Evolutionary conservation across 257 asterid species (phyloP).

Genomic region (Lavandula angustifolia): DNA sequence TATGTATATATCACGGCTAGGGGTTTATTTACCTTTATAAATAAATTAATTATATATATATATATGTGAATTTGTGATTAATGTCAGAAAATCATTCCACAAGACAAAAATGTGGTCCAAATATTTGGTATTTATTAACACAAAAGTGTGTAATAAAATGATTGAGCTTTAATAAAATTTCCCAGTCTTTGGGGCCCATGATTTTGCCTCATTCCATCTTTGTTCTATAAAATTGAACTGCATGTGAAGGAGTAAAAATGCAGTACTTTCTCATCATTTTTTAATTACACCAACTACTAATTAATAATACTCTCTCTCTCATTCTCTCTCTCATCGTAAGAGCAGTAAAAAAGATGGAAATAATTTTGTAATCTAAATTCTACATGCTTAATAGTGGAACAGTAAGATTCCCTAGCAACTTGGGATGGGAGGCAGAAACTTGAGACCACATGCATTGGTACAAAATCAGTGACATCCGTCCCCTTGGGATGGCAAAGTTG

Average conservation of each 20-base stretch:
- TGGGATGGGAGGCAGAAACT: constrained; percentile 25
- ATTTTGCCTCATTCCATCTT: constrained; percentile 3
- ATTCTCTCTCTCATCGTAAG: no score
- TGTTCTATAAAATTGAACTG: background rate
- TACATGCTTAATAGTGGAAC: constrained; percentile 10
- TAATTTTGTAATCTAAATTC: background rate
- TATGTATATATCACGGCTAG: no score
- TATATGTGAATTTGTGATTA: background rate
- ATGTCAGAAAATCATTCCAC: background rate
- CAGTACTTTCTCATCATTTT: background rate
- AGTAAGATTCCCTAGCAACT: constrained; percentile 32
- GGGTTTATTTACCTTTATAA: no score
- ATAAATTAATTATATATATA: no score
- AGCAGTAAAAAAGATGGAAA: background rate
- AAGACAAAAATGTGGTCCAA: constrained; percentile 34
- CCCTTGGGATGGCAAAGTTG: no score
- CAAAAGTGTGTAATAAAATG: constrained; percentile 25
- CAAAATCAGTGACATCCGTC: constrained; percentile 20
- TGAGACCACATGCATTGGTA: constrained; percentile 33
- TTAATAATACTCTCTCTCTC: no score
- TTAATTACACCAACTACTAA: background rate
- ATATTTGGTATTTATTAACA: constrained; percentile 10
- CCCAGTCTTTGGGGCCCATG: constrained; percentile 18
- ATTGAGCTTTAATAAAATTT: constrained; percentile 29
- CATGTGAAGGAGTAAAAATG: constrained; percentile 25